Base-by-base conservation (phyloP, 192 early-diverging fungal species). In the Backusella tarrabulga region DNA sequence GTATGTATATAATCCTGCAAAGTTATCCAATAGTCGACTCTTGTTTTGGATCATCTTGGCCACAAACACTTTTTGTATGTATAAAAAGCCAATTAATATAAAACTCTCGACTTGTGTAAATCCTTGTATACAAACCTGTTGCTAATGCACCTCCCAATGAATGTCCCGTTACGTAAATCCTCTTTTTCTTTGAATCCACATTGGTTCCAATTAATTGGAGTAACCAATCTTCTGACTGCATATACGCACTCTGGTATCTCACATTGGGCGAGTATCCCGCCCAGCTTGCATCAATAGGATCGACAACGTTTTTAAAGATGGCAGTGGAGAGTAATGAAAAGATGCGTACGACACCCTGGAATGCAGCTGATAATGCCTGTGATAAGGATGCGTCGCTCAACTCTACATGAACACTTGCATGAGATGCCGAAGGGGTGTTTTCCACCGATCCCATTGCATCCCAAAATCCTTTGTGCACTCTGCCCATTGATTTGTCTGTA, bases 391-490 rank as follows among this genome's bases (percentile, higher is more conserved):
- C 77, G 34, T 82, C 80, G 2, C 79, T 81, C 4, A 88, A 76
- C 34, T 88, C 84, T 17, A 88, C 79, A 42, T 78, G 82, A 68
- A 86, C 40, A 66, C 35, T 74, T 29, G 56, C n/a, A 11, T 29
- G 40, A 0, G 15, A 19, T 67, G 68, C 5, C 54, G 32, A 38
- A 6, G 32, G 36, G n/a, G 46, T 29, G 50, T 69, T 63, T 78
- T 74, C 11, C 63, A 80, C 32, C 75, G 73, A 56, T 78, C 88
- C 88, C 52, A 89, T 76, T 4, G 88, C 88, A 68, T 83, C 84
- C 76, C 80, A 89, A 78, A 84, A 87, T 1, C 88, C 88, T 54
- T 87, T 81, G 54, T 89, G 88, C 4, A 87, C 84, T 76, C 82
- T 85, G 6, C 88, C 88, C 54, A 87, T 80, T 4, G 73, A 68